Evolutionary conservation across 2,329 filamentous ascomycete genomes (phyloP).

Genomic region (Colletotrichum falcatum): DNA sequence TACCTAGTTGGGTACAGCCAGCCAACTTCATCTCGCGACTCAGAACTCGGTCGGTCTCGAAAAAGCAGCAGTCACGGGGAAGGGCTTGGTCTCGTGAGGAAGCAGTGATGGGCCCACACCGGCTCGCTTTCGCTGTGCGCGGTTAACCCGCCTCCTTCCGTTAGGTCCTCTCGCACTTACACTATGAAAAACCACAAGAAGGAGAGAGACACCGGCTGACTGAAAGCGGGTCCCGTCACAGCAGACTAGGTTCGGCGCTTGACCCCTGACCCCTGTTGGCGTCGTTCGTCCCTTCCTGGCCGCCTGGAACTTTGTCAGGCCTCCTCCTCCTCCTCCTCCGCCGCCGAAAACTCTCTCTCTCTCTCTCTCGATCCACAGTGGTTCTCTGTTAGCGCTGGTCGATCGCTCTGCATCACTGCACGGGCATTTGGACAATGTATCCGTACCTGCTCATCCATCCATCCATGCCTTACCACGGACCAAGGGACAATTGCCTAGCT

Average conservation of each 20-base stretch:
- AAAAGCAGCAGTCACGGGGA: background rate
- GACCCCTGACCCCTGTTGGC: conserved; percentile 5
- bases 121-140: conserved; percentile 1
- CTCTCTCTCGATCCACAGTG: background rate
- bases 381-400: conserved; percentile 8
- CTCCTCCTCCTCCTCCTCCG: too few relatives aligned
- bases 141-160: background rate
- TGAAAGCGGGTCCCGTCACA: conserved; percentile 5
- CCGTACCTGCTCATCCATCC: too few relatives aligned
- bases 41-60: background rate
- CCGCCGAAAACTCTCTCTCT: background rate
- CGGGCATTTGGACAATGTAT: background rate
- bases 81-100: background rate
- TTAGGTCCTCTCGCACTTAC: conserved; percentile 6
- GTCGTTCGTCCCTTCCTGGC: conserved; percentile 15
- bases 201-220: conserved; percentile 9
- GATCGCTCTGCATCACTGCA: conserved; percentile 18
- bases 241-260: background rate
- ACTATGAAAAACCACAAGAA: background rate
- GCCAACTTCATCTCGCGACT: background rate
- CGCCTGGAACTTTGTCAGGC: background rate
- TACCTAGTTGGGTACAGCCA: too few relatives aligned
- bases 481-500: too few relatives aligned
- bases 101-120: conserved; percentile 6
- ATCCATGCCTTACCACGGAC: background rate